Evolutionary conservation across 306 rosid genomes (phyloP).

Genomic region (Myrica gale): DNA sequence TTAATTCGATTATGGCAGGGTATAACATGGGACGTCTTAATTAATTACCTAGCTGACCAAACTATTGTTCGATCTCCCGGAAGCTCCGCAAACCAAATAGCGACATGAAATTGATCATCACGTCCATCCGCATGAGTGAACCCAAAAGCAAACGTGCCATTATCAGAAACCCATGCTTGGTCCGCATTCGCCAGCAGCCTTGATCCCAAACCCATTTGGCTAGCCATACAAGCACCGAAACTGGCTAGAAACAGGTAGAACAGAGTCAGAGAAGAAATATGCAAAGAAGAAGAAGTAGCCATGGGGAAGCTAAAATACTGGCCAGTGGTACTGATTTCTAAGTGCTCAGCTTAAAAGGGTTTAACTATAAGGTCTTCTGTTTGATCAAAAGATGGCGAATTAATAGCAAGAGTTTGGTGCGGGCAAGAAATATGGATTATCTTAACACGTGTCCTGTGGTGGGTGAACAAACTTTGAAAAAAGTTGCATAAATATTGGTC

Average conservation of each 20-base stretch:
- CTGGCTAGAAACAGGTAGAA: constrained; percentile 28
- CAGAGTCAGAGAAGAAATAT: constrained; percentile 21
- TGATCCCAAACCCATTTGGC: constrained; percentile 55
- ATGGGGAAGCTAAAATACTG: constrained; percentile 21
- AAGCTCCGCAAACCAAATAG: constrained; percentile 78
- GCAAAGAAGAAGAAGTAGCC: constrained; percentile 17
- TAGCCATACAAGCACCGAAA: constrained; percentile 34
- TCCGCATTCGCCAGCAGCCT: constrained; percentile 53
- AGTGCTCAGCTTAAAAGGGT: constrained; percentile 23
- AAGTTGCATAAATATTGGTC: constrained; percentile 44
- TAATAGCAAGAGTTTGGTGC: constrained; percentile 15
- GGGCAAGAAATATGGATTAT: constrained; percentile 20
- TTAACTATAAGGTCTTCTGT: constrained; percentile 11
- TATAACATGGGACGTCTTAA: constrained; percentile 23
- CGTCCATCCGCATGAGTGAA: constrained; percentile 45
- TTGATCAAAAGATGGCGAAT: not conserved
- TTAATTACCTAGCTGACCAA: constrained; percentile 69
- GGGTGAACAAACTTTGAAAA: constrained; percentile 82
- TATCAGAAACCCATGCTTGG: constrained; percentile 60
- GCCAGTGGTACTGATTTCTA: constrained; percentile 1
- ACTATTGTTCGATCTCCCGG: constrained; percentile 67
- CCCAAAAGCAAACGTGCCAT: constrained; percentile 87
- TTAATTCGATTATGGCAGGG: too few species aligned
- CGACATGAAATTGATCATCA: constrained; percentile 41
- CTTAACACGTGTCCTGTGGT: constrained; percentile 48